Evolutionary conservation across 768 basidiomycete species (phyloP).

Genomic region (Lactarius tabidus): DNA sequence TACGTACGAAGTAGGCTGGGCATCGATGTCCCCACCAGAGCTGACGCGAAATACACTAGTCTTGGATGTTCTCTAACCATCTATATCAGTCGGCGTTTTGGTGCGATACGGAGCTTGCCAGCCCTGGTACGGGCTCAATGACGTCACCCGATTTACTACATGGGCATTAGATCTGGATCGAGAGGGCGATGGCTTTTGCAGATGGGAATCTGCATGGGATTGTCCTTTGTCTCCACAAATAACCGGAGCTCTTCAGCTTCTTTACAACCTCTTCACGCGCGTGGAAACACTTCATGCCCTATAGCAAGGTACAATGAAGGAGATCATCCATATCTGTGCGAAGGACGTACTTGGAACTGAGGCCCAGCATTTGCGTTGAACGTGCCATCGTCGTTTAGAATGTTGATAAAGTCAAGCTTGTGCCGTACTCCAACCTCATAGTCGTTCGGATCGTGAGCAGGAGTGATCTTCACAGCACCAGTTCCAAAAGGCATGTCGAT

Average conservation of each 20-base stretch:
- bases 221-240: slow-evolving; percentile 89
- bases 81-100: slow-evolving; percentile 91
- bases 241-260: slow-evolving; percentile 77
- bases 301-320: neutral
- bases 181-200: slow-evolving; percentile 44
- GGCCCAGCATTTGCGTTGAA: slow-evolving; percentile 86
- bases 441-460: slow-evolving; percentile 96
- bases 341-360: slow-evolving; percentile 54
- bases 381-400: slow-evolving; percentile 95
- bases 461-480: slow-evolving; percentile 98
- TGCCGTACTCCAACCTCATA: slow-evolving; percentile 91
- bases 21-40: slow-evolving; percentile 99
- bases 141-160: slow-evolving; percentile 91
- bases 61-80: slow-evolving; percentile 93
- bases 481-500: slow-evolving; percentile 97
- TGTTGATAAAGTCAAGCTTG: slow-evolving; percentile 86
- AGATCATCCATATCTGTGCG: too few relatives aligned
- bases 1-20: slow-evolving; percentile 87
- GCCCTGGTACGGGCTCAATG: slow-evolving; percentile 90
- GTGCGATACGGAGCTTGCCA: slow-evolving; percentile 80
- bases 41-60: slow-evolving; percentile 99
- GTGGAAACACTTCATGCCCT: slow-evolving; percentile 99
- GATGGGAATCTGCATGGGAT: slow-evolving; percentile 94
- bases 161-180: slow-evolving; percentile 1
- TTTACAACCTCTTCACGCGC: slow-evolving; percentile 80